Evolutionary conservation across 352 stramenopile species (phyloP).

Genomic region (Phytophthora pini): DNA sequence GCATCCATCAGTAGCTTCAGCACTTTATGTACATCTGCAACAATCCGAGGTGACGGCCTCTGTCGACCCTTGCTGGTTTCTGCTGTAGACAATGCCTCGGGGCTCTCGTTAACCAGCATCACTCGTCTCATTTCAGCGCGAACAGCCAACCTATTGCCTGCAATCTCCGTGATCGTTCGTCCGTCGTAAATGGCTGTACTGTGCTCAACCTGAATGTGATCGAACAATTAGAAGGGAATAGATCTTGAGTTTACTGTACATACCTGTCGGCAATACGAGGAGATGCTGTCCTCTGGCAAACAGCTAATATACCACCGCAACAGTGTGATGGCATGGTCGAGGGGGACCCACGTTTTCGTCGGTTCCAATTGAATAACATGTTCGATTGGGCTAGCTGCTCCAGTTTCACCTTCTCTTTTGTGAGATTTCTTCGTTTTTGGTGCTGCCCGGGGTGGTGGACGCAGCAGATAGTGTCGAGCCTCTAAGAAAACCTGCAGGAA

Average conservation of each 20-base stretch:
- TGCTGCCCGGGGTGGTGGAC: conserved; percentile 26
- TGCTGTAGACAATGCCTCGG: conserved; percentile 3
- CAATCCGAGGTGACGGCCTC: conserved; percentile 44
- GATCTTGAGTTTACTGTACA: background rate
- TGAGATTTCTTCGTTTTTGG: conserved; percentile 18
- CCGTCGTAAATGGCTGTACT: conserved; percentile 69
- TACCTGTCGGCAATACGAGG: conserved; percentile 72
- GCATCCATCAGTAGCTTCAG: conserved; percentile 62
- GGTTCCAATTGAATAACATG: conserved; percentile 65
- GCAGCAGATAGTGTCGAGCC: conserved; percentile 53
- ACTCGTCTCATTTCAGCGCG: conserved; percentile 73
- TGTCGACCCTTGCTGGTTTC: conserved; percentile 23
- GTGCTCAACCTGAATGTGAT: conserved; percentile 57
- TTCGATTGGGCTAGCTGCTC: conserved; percentile 4
- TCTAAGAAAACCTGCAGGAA: conserved; percentile 77
- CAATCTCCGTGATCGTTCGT: conserved; percentile 52
- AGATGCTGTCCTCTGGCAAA: conserved; percentile 57
- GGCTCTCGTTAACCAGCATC: conserved; percentile 50
- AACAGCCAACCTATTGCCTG: conserved; percentile 71
- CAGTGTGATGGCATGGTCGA: conserved; percentile 65
- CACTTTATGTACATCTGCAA: conserved; percentile 66
- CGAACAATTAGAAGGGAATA: background rate
- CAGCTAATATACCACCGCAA: conserved; percentile 75
- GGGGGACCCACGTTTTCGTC: conserved; percentile 63
- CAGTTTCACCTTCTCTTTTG: conserved; percentile 3